Evolutionary conservation across 495 filamentous ascomycete species (phyloP).

Genomic region (Penicillium tannophilum): DNA sequence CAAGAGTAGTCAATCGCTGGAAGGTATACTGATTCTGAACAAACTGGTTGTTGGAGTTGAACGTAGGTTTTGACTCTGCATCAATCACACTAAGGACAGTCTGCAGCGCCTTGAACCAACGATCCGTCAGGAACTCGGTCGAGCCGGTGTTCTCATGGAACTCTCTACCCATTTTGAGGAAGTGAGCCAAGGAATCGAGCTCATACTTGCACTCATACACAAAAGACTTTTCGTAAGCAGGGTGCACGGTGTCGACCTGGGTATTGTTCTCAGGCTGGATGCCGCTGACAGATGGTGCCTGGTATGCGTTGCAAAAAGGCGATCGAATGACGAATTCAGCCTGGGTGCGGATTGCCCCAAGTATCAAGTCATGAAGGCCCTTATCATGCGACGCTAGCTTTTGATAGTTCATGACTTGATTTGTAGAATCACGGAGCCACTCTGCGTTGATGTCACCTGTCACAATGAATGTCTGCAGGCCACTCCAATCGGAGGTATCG

Average conservation of each 20-base stretch:
- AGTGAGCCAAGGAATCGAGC: constrained; percentile 91
- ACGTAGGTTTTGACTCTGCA: constrained; percentile 78
- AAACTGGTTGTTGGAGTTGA: constrained; percentile 64
- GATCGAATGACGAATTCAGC: constrained; percentile 90
- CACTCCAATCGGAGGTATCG: constrained; percentile 71
- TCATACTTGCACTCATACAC: constrained; percentile 99
- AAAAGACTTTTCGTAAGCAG: constrained; percentile 74
- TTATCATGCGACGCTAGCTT: constrained; percentile 76
- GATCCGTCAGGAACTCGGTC: constrained; percentile 70
- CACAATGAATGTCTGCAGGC: constrained; percentile 90
- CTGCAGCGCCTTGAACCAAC: constrained; percentile 81
- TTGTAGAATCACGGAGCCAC: constrained; percentile 97
- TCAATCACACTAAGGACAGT: constrained; percentile 73
- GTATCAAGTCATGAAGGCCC: constrained; percentile 72
- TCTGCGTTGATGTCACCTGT: constrained; percentile 99
- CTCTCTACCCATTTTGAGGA: constrained; percentile 81
- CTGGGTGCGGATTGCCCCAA: constrained; percentile 96
- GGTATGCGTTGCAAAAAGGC: constrained; percentile 98
- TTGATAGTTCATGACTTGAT: constrained; percentile 91
- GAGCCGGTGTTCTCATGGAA: constrained; percentile 82
- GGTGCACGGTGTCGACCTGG: constrained; percentile 82
- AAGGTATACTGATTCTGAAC: constrained; percentile 82
- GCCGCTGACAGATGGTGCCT: constrained; percentile 82
- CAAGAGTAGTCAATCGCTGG: constrained; percentile 72
- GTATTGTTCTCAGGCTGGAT: constrained; percentile 69